Evolutionary conservation across 257 asterid species (phyloP).

Genomic region (Datura wrightii): DNA sequence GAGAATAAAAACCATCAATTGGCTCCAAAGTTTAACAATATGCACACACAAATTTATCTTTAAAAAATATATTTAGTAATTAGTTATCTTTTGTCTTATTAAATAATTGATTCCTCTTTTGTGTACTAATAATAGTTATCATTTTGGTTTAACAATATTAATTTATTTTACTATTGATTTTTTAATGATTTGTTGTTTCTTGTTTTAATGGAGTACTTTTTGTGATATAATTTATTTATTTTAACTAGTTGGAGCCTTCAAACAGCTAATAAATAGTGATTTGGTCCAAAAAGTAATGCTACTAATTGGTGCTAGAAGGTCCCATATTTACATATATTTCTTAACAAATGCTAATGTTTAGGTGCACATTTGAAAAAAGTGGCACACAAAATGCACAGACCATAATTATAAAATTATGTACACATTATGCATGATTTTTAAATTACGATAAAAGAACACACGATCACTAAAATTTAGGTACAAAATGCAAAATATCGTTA

Average conservation of each 20-base stretch:
- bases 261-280: not conserved
- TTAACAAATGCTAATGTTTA: not conserved
- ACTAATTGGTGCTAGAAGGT: not conserved
- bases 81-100: not conserved
- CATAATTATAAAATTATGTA: not conserved
- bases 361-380: not conserved
- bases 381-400: not conserved
- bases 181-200: not conserved
- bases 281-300: not conserved
- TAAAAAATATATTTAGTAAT: not conserved
- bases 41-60: not conserved
- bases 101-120: not conserved
- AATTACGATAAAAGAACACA: not conserved
- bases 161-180: not conserved
- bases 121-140: conserved; percentile 4
- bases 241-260: not conserved
- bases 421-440: not conserved
- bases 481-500: not conserved
- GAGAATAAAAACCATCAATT: not conserved
- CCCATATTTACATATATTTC: not conserved
- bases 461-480: not conserved
- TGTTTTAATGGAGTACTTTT: not conserved
- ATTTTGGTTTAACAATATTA: not conserved
- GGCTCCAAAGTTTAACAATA: not conserved
- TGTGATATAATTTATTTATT: not conserved